Percentiles rank a stretch among this genome's conserved stretches.
Conservation (phyloP, 306 rosid species). For the Dryas alaskensis region DNA sequence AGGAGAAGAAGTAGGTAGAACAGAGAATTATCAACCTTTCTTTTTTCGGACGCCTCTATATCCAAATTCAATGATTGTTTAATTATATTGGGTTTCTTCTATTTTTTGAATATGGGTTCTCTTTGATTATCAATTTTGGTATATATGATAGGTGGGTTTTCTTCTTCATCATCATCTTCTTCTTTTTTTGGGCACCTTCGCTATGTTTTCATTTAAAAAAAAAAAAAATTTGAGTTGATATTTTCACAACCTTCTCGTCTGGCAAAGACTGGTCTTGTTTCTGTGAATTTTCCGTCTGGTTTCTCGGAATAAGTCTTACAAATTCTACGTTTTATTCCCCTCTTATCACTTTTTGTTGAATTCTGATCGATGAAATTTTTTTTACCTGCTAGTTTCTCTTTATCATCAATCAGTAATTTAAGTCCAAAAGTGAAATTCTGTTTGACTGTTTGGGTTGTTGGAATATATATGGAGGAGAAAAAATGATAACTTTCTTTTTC, state of each 20-base stretch:
- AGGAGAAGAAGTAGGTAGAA: slow-evolving; percentile 48
- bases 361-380: background rate
- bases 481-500: slow-evolving; percentile 3
- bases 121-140: background rate
- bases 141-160: background rate
- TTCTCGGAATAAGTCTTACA: too few relatives aligned
- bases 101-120: background rate
- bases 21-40: background rate
- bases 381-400: background rate
- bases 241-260: too few relatives aligned
- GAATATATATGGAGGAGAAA: slow-evolving; percentile 24
- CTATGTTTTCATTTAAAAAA: background rate
- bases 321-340: too few relatives aligned
- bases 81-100: background rate
- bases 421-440: background rate
- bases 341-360: slow-evolving; percentile 8
- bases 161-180: background rate
- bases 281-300: too few relatives aligned
- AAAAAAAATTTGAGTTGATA: too few relatives aligned
- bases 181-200: background rate
- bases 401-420: background rate
- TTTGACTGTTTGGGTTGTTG: slow-evolving; percentile 19
- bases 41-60: background rate
- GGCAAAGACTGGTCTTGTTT: too few relatives aligned
- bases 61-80: background rate